Conservation (phyloP, 345 rosid species). For the Salix exigua region DNA sequence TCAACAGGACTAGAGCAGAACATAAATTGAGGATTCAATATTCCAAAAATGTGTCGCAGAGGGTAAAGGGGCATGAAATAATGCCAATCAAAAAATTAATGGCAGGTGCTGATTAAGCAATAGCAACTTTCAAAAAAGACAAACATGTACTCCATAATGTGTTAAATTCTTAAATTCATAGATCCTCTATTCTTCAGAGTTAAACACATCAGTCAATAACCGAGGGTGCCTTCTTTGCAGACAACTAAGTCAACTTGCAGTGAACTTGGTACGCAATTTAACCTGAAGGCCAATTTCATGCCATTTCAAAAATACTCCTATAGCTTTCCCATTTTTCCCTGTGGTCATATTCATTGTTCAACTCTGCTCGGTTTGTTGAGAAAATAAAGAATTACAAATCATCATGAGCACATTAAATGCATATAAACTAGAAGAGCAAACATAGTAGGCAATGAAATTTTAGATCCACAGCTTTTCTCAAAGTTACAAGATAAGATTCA, state of each 20-base stretch:
- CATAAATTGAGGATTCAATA: not conserved
- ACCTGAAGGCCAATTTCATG: no score
- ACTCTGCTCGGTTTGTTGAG: not conserved
- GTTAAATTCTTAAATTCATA: no score
- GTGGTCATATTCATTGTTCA: not conserved
- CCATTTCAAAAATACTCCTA: no score
- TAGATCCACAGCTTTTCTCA: not conserved
- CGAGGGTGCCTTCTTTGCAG: no score
- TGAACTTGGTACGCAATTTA: no score
- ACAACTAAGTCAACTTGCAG: no score
- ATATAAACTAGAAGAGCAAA: not conserved
- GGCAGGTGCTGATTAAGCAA: not conserved
- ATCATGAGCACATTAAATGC: not conserved
- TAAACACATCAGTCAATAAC: not conserved
- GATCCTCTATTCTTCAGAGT: no score
- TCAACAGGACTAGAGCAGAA: conserved; percentile 2
- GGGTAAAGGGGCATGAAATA: not conserved
- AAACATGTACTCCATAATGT: not conserved
- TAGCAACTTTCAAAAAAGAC: not conserved
- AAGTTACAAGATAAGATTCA: not conserved
- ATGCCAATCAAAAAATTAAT: not conserved
- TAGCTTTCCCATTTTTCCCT: not conserved
- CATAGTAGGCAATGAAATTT: not conserved
- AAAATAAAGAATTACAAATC: not conserved
- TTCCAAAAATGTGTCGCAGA: not conserved